A percentile compares a stretch with the other conserved stretches of the same genome.
Conservation (phyloP, 2,329 filamentous ascomycete genomes). For the Coniochaeta hoffmannii region DNA sequence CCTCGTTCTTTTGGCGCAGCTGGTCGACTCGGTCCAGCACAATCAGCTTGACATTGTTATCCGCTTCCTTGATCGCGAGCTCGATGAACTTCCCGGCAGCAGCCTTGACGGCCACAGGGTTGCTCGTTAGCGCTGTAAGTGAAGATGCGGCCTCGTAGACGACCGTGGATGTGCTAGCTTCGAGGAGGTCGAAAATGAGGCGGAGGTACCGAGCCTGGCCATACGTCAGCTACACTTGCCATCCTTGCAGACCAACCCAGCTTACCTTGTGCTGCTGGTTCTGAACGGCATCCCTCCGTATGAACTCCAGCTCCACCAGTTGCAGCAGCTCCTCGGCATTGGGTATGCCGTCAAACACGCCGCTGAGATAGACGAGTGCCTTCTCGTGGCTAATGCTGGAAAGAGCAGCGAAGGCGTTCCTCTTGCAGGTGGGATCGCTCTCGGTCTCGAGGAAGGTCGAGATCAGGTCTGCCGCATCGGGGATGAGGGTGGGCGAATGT, state of each 20-base stretch:
- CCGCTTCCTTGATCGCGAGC: constrained; percentile 91
- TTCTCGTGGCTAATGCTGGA: constrained; percentile 89
- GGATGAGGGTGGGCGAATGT: constrained; percentile 86
- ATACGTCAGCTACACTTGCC: constrained; percentile 17
- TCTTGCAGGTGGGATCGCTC: constrained; percentile 91
- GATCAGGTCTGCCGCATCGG: constrained; percentile 89
- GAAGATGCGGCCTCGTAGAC: constrained; percentile 97
- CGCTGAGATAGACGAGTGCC: constrained; percentile 78
- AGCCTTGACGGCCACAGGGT: constrained; percentile 95
- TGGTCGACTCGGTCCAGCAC: constrained; percentile 85
- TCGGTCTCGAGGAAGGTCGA: constrained; percentile 83
- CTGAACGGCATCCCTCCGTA: constrained; percentile 91
- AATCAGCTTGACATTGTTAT: constrained; percentile 99
- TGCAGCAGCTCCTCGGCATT: constrained; percentile 93
- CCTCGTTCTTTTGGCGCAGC: constrained; percentile 65
- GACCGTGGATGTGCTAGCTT: constrained; percentile 88
- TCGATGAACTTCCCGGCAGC: constrained; percentile 95
- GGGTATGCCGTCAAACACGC: constrained; percentile 85
- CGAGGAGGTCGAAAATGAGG: constrained; percentile 92
- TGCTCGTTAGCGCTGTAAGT: constrained; percentile 85
- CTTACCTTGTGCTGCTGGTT: constrained; percentile 88
- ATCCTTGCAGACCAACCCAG: neutral
- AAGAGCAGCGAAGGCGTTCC: constrained; percentile 92
- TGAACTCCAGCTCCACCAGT: constrained; percentile 92
- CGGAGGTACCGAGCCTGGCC: constrained; percentile 76